Percentiles rank a stretch among this genome's conserved stretches.
phyloP scores from a whole-genome alignment of 129 eudicot genomes.

The Chrysanthemum lavandulifolium region DNA sequence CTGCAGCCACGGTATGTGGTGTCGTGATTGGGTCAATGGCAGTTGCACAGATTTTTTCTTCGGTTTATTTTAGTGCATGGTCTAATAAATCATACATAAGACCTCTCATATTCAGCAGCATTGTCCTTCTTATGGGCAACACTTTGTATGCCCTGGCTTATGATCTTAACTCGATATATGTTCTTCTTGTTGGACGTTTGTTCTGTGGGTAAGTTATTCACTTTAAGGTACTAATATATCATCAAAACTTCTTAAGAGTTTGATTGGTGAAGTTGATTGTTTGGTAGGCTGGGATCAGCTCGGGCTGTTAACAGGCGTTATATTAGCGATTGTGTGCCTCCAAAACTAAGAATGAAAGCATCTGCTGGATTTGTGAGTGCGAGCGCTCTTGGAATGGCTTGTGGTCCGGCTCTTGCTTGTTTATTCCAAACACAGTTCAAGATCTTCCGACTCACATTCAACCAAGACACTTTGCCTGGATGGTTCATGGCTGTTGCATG shows the following conservation, averaged over 20 bases:
- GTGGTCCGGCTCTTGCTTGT: constrained; percentile 71
- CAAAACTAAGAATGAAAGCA: constrained; percentile 54
- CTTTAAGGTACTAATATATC: not conserved
- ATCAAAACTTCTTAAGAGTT: constrained; percentile 1
- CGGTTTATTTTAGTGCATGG: constrained; percentile 69
- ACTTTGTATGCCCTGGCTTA: constrained; percentile 58
- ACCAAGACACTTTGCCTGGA: constrained; percentile 58
- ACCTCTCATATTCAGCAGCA: constrained; percentile 60
- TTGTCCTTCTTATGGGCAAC: constrained; percentile 55
- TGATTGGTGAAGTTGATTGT: constrained; percentile 19
- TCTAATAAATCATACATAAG: constrained; percentile 55
- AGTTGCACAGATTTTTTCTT: constrained; percentile 58
- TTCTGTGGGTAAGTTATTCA: constrained; percentile 53
- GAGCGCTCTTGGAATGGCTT: constrained; percentile 70
- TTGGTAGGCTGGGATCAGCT: constrained; percentile 57
- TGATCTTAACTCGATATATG: constrained; percentile 56
- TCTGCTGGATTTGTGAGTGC: constrained; percentile 65
- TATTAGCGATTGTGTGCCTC: constrained; percentile 63
- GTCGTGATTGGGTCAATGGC: constrained; percentile 69
- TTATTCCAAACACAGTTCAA: constrained; percentile 49
- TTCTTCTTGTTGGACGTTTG: constrained; percentile 58
- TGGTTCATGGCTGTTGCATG: constrained; percentile 71
- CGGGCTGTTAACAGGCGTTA: constrained; percentile 70
- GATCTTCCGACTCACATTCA: constrained; percentile 44
- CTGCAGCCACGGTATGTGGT: constrained; percentile 70